Base-by-base conservation (phyloP, 2,329 filamentous ascomycete genomes). In the Pseudopithomyces chartarum region DNA sequence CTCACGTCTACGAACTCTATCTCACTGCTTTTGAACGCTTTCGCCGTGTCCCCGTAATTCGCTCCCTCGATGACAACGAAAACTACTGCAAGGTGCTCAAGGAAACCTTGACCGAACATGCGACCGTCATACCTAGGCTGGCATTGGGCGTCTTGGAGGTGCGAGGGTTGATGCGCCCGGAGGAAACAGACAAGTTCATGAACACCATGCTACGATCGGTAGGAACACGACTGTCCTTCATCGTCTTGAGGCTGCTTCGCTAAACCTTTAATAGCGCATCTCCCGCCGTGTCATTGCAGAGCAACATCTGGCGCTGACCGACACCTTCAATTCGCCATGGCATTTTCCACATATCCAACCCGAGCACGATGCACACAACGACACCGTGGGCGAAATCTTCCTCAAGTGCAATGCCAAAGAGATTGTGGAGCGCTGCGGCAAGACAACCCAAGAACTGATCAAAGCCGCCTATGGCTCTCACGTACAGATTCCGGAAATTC, bases 271-370 rank as follows among this genome's bases (percentile, higher is more conserved):
- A 5, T 54, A 95, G 90, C 87, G 95, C 57, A 99, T 99, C 65
- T 97, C 93, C 43, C 88, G 95, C 57, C 87, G 96, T 60, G 95
- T 98, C 63, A 99, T 99, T 71, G 95, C 95, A 33, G 95, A 99
- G 77, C 95, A 99, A 70, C 95, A 99, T 72, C 86, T 99, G 36
- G 92, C 95, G 10, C 84, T 99, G 17, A 97, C 93, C 4, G 93
- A 98, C 65, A 97, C 93, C 1, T 98, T 93, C 80, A 89, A 95
- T 74, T 90, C 91, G 0, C 89, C 91, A 2, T 93, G 91, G 86
- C 93, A 97, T 80, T 94, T 92, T 55, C 90, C 92, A 0, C 87
- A 92, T 59, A 87, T 90, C 2, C 89, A 89, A 55, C 75, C 77
- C 63, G 84, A 86, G 36, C 78, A 80, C 11, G 83, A 86, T 51